Evolutionary conservation across 2,329 filamentous ascomycete genomes (phyloP).

Genomic region (Penicillium sp.): DNA sequence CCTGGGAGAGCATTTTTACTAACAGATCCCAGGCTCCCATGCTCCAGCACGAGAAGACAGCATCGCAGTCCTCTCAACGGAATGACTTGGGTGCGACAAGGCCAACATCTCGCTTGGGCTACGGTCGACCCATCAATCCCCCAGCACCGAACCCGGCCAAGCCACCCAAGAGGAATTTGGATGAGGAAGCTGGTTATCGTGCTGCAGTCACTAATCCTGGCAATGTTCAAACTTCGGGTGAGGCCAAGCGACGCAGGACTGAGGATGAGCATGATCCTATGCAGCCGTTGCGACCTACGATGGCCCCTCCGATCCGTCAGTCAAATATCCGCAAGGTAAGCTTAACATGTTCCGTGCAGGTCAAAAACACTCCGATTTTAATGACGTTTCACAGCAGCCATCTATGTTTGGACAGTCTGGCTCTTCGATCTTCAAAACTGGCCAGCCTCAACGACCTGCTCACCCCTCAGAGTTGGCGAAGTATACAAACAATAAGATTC

Average conservation of each 20-base stretch:
- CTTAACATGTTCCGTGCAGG: neutral
- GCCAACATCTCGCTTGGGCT: conserved; percentile 55
- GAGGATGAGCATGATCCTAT: conserved; percentile 71
- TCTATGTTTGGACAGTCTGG: conserved; percentile 49
- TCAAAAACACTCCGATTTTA: conserved; percentile 24
- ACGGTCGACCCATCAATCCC: conserved; percentile 65
- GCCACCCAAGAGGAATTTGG: conserved; percentile 74
- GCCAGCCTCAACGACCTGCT: conserved; percentile 64
- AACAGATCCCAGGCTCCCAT: conserved; percentile 30
- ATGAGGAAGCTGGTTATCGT: conserved; percentile 62
- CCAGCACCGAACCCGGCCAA: conserved; percentile 72
- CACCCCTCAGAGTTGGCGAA: conserved; percentile 86
- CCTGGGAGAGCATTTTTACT: conserved; percentile 1
- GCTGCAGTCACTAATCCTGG: conserved; percentile 46
- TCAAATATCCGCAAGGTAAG: conserved; percentile 75
- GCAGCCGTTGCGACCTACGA: conserved; percentile 69
- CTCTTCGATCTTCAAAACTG: conserved; percentile 48
- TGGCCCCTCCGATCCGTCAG: conserved; percentile 83
- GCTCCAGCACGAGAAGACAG: conserved; percentile 40
- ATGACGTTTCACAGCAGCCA: conserved; percentile 40
- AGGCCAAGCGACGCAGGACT: conserved; percentile 80
- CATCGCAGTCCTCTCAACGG: conserved; percentile 43
- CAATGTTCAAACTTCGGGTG: conserved; percentile 68
- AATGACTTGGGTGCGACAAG: conserved; percentile 58
- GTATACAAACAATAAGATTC: conserved; percentile 85